Evolutionary conservation across 768 basidiomycete species (phyloP).

Genomic region (Collybia nuda): DNA sequence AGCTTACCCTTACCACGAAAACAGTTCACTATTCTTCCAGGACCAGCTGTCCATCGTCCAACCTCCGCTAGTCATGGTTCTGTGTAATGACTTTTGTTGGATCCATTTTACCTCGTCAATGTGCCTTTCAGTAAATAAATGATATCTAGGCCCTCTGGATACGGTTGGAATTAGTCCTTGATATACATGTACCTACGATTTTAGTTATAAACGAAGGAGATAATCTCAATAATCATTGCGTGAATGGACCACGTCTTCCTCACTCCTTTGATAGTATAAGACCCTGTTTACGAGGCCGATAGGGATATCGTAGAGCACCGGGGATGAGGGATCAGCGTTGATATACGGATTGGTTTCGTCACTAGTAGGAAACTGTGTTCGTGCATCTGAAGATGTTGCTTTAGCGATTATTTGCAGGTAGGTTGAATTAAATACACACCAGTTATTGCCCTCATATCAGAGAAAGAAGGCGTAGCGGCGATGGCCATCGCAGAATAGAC

Average conservation of each 20-base stretch:
- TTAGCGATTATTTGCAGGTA: constrained; percentile 8
- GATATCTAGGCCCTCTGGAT: no score
- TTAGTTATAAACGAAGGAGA: no score
- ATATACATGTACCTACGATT: no score
- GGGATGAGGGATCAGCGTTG: constrained; percentile 40
- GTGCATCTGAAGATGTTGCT: constrained; percentile 48
- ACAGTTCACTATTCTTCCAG: constrained; percentile 15
- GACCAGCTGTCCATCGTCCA: constrained; percentile 3
- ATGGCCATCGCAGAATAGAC: constrained; percentile 77
- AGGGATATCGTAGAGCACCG: constrained; percentile 80
- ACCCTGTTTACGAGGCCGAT: constrained; percentile 79
- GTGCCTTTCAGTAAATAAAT: no score
- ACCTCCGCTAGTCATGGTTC: background rate
- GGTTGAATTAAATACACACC: constrained; percentile 39
- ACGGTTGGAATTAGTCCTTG: no score
- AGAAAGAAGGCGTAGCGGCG: constrained; percentile 66
- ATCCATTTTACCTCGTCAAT: background rate
- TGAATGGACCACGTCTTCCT: background rate
- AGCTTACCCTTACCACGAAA: no score
- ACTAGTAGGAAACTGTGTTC: constrained; percentile 47
- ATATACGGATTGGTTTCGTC: constrained; percentile 46
- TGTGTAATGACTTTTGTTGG: background rate
- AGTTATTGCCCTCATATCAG: constrained; percentile 63
- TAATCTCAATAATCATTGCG: no score
- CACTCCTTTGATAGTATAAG: constrained; percentile 38